A percentile compares a stretch with the other conserved stretches of the same genome.
Conservation (phyloP, 257 asterid species). For the Thymus mandschuricus region DNA sequence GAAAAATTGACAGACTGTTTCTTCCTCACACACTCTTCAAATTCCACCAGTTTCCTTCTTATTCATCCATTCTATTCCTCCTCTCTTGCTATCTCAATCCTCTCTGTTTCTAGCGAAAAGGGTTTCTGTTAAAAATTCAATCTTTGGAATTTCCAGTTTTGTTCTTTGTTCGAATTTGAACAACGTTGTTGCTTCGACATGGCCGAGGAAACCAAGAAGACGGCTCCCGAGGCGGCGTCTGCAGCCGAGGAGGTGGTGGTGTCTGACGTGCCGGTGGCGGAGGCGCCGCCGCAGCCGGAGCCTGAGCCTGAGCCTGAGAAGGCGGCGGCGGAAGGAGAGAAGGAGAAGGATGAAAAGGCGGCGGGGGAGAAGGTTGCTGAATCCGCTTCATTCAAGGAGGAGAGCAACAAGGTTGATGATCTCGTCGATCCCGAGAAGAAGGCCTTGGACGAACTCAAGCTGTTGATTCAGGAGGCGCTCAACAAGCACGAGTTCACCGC, state of each 20-base stretch:
- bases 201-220: constrained; percentile 80
- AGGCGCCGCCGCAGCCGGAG: constrained; percentile 50
- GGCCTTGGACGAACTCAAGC: constrained; percentile 86
- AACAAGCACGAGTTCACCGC: constrained; percentile 78
- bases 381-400: constrained; percentile 84
- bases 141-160: constrained; percentile 11
- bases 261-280: constrained; percentile 60
- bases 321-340: constrained; percentile 33
- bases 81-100: constrained; percentile 13
- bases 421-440: constrained; percentile 86
- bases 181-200: constrained; percentile 35
- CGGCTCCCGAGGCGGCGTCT: constrained; percentile 52
- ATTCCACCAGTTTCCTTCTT: constrained; percentile 22
- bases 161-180: neutral
- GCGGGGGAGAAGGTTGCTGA: constrained; percentile 52
- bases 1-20: constrained; percentile 52
- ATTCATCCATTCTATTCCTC: constrained; percentile 11
- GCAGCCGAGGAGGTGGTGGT: constrained; percentile 49
- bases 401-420: constrained; percentile 85
- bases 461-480: constrained; percentile 71
- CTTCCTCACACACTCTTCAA: constrained; percentile 38
- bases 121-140: constrained; percentile 3
- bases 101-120: neutral
- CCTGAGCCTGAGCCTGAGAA: constrained; percentile 49
- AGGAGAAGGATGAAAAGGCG: constrained; percentile 35